Conservation (phyloP, 768 basidiomycete species). For the Termitomyces sp. region DNA sequence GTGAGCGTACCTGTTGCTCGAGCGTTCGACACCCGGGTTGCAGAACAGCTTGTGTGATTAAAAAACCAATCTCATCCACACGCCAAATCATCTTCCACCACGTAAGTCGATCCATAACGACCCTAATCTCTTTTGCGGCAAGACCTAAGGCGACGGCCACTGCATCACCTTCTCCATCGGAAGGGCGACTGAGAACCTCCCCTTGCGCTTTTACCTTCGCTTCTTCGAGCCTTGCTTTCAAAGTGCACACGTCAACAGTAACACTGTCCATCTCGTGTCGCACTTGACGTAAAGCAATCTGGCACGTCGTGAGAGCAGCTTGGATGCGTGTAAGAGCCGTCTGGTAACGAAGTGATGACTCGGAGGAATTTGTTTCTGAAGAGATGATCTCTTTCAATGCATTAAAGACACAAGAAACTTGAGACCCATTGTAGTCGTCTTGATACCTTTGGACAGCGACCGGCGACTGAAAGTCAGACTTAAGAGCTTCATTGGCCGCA, state of each 20-base stretch:
- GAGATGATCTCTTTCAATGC: conserved; percentile 26
- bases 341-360: conserved; percentile 24
- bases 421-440: conserved; percentile 52
- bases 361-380: conserved; percentile 5
- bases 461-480: conserved; percentile 36
- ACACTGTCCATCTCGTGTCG: conserved; percentile 30
- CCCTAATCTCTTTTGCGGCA: conserved; percentile 31
- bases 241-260: conserved; percentile 24
- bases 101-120: conserved; percentile 34
- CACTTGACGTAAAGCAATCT: conserved; percentile 22
- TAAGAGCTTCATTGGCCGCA: conserved; percentile 43
- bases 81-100: conserved; percentile 42
- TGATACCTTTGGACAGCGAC: conserved; percentile 59
- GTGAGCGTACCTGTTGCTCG: conserved; percentile 39
- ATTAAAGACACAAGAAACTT: conserved; percentile 42
- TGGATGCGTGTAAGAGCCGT: conserved; percentile 33
- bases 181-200: conserved; percentile 30
- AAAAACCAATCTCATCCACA: conserved; percentile 39
- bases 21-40: conserved; percentile 39
- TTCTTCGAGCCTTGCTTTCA: conserved; percentile 34
- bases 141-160: conserved; percentile 30
- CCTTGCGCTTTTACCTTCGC: conserved; percentile 26
- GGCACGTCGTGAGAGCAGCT: conserved; percentile 33
- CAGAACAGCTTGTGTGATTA: conserved; percentile 30
- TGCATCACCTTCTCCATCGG: conserved; percentile 17